These are phyloP conservation scores for Cupressus sempervirens DNA, from an alignment of 75 land plant genomes.

Conservation along the genomic window DNA sequence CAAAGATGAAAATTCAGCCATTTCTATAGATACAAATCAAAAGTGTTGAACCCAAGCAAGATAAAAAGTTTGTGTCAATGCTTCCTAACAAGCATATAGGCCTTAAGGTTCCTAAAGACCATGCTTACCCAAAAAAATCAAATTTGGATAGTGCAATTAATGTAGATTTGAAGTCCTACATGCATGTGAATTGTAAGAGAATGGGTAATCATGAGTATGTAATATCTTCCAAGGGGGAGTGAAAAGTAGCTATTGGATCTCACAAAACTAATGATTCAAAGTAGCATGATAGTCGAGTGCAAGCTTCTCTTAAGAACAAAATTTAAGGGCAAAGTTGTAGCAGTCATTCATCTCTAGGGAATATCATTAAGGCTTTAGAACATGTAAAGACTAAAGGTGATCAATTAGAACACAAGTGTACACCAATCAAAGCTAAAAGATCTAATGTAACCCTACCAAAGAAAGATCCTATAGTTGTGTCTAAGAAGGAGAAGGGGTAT, in stretches of 20 bases:
- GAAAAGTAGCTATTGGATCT: neutral
- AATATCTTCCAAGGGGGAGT: neutral
- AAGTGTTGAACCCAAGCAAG: neutral
- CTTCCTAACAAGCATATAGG: neutral
- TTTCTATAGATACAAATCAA: neutral
- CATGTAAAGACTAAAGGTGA: neutral
- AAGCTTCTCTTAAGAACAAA: neutral
- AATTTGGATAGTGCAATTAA: neutral
- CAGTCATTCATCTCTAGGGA: neutral
- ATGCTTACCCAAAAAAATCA: neutral
- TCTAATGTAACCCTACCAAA: neutral
- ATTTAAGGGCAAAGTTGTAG: neutral
- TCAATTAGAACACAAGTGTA: neutral
- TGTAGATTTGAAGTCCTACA: neutral
- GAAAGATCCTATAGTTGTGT: neutral
- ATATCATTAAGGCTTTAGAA: neutral
- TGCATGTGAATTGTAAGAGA: neutral
- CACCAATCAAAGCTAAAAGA: neutral
- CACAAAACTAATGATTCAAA: neutral
- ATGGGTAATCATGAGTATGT: neutral
- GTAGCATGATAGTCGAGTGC: neutral
- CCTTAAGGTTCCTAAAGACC: neutral
- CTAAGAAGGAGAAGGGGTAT: neutral
- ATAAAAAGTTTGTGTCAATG: neutral
- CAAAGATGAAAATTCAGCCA: neutral